Evolutionary conservation across 257 asterid genomes (phyloP).

Genomic region (Lycium ferocissimum): DNA sequence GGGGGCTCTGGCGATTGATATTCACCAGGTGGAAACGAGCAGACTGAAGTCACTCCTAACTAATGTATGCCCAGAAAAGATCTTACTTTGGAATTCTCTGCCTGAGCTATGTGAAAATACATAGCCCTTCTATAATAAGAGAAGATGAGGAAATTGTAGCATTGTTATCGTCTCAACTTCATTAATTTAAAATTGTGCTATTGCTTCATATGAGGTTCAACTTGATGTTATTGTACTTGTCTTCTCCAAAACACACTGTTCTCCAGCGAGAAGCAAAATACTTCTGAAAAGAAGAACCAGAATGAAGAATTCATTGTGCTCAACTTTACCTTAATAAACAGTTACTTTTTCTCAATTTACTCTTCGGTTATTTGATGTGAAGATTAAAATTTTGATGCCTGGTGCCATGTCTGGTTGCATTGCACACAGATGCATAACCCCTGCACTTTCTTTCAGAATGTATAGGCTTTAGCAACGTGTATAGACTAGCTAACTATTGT

Average conservation of each 20-base stretch:
- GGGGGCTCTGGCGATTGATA: constrained; percentile 48
- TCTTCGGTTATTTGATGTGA: no score
- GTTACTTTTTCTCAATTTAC: neutral
- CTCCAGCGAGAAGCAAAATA: neutral
- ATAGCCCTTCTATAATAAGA: neutral
- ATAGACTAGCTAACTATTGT: neutral
- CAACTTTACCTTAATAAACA: neutral
- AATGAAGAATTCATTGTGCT: neutral
- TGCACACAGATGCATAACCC: neutral
- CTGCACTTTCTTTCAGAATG: neutral
- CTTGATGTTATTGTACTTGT: neutral
- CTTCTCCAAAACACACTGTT: neutral
- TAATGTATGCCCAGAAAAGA: constrained; percentile 52
- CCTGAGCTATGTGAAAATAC: constrained; percentile 29
- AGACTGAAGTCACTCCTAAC: constrained; percentile 49
- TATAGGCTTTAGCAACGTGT: neutral
- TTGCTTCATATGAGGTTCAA: neutral
- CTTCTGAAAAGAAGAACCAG: neutral
- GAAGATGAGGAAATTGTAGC: constrained; percentile 17
- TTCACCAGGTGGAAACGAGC: constrained; percentile 47
- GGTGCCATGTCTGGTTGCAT: neutral
- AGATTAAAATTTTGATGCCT: no score
- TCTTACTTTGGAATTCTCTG: constrained; percentile 61
- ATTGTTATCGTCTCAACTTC: neutral
- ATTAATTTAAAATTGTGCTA: neutral